Conservation (phyloP, 371 early-diverging fungal species). For the Mortierella sp. region DNA sequence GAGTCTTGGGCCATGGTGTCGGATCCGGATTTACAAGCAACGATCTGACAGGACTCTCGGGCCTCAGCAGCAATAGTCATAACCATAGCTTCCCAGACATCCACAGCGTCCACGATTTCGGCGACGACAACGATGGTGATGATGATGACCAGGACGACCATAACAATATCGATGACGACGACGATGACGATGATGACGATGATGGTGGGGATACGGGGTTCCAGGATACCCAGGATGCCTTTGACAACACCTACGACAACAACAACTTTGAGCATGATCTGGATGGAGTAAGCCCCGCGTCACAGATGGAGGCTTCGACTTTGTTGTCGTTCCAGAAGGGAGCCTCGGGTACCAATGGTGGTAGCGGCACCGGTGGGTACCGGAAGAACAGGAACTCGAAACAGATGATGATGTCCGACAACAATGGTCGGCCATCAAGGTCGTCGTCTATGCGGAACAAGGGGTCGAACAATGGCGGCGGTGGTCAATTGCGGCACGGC, state of each 20-base stretch:
- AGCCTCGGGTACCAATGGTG: background rate
- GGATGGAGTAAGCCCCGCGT: constrained; percentile 6
- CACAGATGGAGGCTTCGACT: constrained; percentile 3
- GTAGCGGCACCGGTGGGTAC: background rate
- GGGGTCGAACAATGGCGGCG: background rate
- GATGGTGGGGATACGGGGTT: constrained; percentile 10
- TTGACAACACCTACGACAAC: constrained; percentile 29
- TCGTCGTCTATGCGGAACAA: constrained; percentile 9
- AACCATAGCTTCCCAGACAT: background rate
- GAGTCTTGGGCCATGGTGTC: constrained; percentile 9
- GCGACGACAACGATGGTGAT: constrained; percentile 13
- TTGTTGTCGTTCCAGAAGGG: constrained; percentile 18
- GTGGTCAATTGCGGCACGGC: background rate
- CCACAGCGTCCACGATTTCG: background rate
- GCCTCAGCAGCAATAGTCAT: background rate
- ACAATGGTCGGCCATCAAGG: background rate
- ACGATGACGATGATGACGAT: constrained; percentile 16
- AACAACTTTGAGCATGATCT: constrained; percentile 11
- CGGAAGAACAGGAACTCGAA: constrained; percentile 6
- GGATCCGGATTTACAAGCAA: constrained; percentile 21
- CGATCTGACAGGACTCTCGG: constrained; percentile 12
- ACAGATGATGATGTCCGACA: background rate
- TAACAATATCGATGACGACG: constrained; percentile 5
- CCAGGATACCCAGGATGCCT: constrained; percentile 28
- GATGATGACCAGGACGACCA: constrained; percentile 11